These are phyloP conservation scores for Carpinus fangiana DNA, from an alignment of 306 rosid species.

Conservation along the genomic window DNA sequence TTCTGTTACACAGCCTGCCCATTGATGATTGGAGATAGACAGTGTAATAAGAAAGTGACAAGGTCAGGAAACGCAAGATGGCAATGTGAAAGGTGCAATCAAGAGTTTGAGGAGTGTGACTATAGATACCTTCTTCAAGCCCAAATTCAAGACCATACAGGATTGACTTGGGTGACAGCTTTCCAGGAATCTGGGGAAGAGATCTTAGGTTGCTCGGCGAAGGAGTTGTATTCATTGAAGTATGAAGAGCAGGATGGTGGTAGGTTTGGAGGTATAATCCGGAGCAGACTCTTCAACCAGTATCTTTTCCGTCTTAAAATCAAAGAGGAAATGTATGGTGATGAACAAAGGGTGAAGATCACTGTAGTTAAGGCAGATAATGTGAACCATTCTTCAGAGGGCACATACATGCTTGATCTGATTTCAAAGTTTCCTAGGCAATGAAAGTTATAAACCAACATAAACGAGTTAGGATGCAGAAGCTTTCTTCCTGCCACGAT, in stretches of 20 bases:
- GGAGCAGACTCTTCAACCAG: constrained; percentile 61
- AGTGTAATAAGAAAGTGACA: constrained; percentile 83
- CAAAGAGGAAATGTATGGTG: constrained; percentile 83
- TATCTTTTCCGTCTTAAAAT: constrained; percentile 79
- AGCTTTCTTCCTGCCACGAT: constrained; percentile 2
- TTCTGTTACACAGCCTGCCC: constrained; percentile 98
- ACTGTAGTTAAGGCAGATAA: constrained; percentile 84
- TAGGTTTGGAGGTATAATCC: constrained; percentile 62
- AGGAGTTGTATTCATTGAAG: constrained; percentile 74
- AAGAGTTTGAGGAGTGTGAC: constrained; percentile 89
- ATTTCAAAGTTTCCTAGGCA: constrained; percentile 56
- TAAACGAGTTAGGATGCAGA: background rate
- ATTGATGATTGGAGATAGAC: constrained; percentile 90
- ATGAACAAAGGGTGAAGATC: constrained; percentile 86
- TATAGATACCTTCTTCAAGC: constrained; percentile 97
- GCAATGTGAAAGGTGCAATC: constrained; percentile 95
- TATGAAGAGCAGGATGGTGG: constrained; percentile 69
- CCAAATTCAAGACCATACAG: constrained; percentile 83
- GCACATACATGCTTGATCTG: constrained; percentile 64
- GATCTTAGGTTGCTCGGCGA: constrained; percentile 76
- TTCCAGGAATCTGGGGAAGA: constrained; percentile 96
- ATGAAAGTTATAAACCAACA: constrained; percentile 7
- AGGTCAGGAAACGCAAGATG: constrained; percentile 61
- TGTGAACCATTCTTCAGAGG: constrained; percentile 69
- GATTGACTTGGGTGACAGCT: constrained; percentile 95